A percentile compares a stretch with the other conserved stretches of the same genome.
phyloP scores from a whole-genome alignment of 2,329 filamentous ascomycete species.

The Claviceps paspali region DNA sequence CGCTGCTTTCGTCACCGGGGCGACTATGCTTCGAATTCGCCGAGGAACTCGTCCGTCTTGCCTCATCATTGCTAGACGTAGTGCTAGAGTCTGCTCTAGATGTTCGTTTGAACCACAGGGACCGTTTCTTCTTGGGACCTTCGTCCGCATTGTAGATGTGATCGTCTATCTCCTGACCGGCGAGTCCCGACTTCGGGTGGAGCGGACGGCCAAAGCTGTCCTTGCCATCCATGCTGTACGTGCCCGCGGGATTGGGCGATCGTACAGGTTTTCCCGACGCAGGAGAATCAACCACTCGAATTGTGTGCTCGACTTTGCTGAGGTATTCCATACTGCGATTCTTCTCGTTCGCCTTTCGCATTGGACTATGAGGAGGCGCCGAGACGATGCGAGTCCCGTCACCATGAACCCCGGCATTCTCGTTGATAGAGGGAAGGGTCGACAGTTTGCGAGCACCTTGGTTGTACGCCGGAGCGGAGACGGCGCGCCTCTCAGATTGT shows the following conservation, averaged over 20 bases:
- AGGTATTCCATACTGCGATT: slow-evolving; percentile 28
- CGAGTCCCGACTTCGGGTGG: slow-evolving; percentile 9
- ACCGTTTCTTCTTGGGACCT: slow-evolving; percentile 27
- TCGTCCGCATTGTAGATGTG: slow-evolving; percentile 7
- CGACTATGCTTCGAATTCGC: slow-evolving; percentile 7
- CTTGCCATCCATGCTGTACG: slow-evolving; percentile 22
- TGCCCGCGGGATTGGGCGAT: slow-evolving; percentile 24
- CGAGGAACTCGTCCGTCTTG: slow-evolving; percentile 1
- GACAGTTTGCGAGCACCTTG: slow-evolving; percentile 22
- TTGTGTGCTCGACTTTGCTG: slow-evolving; percentile 32
- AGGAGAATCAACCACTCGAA: slow-evolving; percentile 39
- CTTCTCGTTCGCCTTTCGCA: slow-evolving; percentile 16
- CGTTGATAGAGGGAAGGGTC: slow-evolving; percentile 34
- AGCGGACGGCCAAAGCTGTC: slow-evolving; percentile 10
- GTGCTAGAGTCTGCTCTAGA: slow-evolving; percentile 21
- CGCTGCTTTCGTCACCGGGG: slow-evolving; percentile 9
- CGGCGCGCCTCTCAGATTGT: slow-evolving; percentile 28
- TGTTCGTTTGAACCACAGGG: slow-evolving; percentile 35
- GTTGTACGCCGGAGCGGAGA: slow-evolving; percentile 35
- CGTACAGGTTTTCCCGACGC: slow-evolving; percentile 19
- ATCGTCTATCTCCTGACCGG: slow-evolving; percentile 9
- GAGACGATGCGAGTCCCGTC: slow-evolving; percentile 32
- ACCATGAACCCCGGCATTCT: slow-evolving; percentile 17
- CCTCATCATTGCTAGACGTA: neutral
- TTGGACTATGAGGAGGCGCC: slow-evolving; percentile 24